Conservation (phyloP, 164 flowering plant species). For the Cinnamomum micranthum region DNA sequence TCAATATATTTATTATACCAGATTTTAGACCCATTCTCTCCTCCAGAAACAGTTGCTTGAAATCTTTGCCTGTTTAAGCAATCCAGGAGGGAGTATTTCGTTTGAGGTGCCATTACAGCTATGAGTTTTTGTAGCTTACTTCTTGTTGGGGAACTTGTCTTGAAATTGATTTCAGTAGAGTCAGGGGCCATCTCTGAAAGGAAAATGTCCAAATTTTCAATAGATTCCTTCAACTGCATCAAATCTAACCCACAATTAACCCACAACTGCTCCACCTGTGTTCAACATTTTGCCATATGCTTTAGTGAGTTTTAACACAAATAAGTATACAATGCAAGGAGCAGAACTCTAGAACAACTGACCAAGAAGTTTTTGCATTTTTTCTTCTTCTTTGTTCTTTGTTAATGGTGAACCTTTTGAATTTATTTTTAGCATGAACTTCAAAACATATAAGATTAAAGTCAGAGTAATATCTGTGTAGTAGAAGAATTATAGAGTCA, state of each 20-base stretch:
- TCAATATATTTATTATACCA: constrained; percentile 37
- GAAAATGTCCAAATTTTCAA: constrained; percentile 25
- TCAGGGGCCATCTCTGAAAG: constrained; percentile 16
- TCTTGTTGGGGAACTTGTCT: constrained; percentile 16
- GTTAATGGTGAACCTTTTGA: neutral
- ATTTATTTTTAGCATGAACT: neutral
- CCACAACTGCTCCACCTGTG: constrained; percentile 58
- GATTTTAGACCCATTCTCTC: constrained; percentile 30
- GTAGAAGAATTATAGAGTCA: neutral
- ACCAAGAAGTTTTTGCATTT: neutral
- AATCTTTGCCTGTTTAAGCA: constrained; percentile 41
- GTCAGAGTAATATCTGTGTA: neutral
- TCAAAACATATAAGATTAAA: neutral
- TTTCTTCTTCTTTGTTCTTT: neutral
- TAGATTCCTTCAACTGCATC: constrained; percentile 28
- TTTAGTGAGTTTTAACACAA: neutral
- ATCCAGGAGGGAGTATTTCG: constrained; percentile 41
- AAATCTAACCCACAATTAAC: constrained; percentile 42
- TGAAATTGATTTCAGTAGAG: constrained; percentile 13
- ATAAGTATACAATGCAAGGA: neutral
- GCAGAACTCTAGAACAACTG: neutral
- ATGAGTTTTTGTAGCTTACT: constrained; percentile 30
- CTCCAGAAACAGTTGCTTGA: constrained; percentile 30
- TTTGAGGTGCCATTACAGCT: constrained; percentile 35
- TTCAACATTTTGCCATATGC: neutral